Evolutionary conservation across 164 flowering plant species (phyloP), one percentile per base, ranked within the genome.

Genomic region (Dillenia turbinata): DNA sequence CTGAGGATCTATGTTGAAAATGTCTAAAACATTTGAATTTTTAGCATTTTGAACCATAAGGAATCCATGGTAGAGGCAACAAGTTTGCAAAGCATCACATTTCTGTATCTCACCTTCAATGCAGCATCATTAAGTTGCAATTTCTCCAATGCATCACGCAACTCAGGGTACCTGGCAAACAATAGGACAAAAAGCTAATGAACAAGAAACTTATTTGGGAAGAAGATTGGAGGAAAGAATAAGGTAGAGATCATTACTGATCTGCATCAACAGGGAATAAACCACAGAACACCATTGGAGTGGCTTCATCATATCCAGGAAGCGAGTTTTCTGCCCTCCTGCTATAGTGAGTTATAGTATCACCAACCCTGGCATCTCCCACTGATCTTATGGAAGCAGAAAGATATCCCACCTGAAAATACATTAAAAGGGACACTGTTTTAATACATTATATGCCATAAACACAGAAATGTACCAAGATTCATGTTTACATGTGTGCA

Each of bases 241-340:
- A 52, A 68, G 49, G 48, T 65, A 13, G 45, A 76, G 69, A 62
- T 48, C 22, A 64, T 24, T 87, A 93, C 98, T 90, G 96, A 75
- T 94, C 97, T 12, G 97, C 91, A 72, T 94, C 97, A 70, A 94
- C 81, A 33, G 98, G 98, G 80, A 90, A 94, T 68, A 94, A 71
- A 77, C 98, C 98, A 69, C 98, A 94, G 70, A 94, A 94, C 70
- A 94, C 97, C 98, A 94, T 94, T 12, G 98, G 97, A 60, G 97
- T 90, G 64, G 89, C 96, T 75, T 94, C 95, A 69, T 86, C 87
- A 76, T 94, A 94, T 72, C 98, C 98, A 73, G 98, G 98, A 54
- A 94, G 73, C 45, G 91, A 81, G 49, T 71, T 69, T 46, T 81
- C 87, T 48, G 97, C 98, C 72, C 56, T 82, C 72, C 88, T 87